Percentiles rank a stretch among this genome's conserved stretches.
phyloP scores from a whole-genome alignment of 2,329 filamentous ascomycete species.

The Colletotrichum sp. region DNA sequence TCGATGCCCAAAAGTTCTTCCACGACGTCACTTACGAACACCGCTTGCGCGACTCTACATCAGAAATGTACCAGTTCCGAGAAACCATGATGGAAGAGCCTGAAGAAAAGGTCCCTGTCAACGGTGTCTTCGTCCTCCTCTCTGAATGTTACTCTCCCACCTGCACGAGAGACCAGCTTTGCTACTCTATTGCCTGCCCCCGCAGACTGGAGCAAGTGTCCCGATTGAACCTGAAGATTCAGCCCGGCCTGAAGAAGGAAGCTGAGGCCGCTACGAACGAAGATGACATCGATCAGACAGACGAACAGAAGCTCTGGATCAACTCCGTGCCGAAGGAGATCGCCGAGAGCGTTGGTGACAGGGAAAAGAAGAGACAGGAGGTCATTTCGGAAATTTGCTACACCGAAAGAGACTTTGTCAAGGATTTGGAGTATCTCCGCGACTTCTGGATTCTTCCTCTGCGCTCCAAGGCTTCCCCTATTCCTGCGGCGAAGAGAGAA shows the following conservation, averaged over 20 bases:
- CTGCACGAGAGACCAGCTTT: constrained; percentile 92
- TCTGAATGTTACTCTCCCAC: constrained; percentile 99
- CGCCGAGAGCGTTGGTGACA: constrained; percentile 86
- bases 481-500: constrained; percentile 85
- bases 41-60: constrained; percentile 88
- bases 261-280: constrained; percentile 68
- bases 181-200: constrained; percentile 97
- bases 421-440: constrained; percentile 94
- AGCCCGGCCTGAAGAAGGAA: constrained; percentile 79
- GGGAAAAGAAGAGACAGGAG: constrained; percentile 96
- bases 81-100: constrained; percentile 87
- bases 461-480: constrained; percentile 81
- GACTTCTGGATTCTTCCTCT: constrained; percentile 99
- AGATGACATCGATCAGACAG: constrained; percentile 81
- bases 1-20: constrained; percentile 98
- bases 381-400: constrained; percentile 99
- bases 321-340: constrained; percentile 97
- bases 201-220: constrained; percentile 94
- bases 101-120: constrained; percentile 77
- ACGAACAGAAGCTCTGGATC: constrained; percentile 99
- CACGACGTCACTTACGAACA: constrained; percentile 99
- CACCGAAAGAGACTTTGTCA: constrained; percentile 97
- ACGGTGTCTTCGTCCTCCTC: constrained; percentile 94
- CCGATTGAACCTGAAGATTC: constrained; percentile 89
- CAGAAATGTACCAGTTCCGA: constrained; percentile 95